phyloP scores from a whole-genome alignment of 176 grass and related monocot species.

The Musa itinerans region DNA sequence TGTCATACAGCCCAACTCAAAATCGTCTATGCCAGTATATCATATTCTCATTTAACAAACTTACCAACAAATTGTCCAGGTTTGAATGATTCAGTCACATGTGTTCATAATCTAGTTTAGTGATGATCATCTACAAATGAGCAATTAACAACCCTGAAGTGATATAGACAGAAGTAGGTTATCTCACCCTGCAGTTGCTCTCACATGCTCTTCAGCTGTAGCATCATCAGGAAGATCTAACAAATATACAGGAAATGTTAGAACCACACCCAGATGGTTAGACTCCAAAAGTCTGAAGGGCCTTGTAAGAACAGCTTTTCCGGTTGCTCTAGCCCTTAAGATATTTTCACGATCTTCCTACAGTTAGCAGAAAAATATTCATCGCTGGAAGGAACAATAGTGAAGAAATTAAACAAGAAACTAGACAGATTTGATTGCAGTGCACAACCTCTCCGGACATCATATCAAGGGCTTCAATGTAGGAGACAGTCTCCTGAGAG shows the following conservation, averaged over 20 bases:
- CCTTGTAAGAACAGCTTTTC: constrained; percentile 82
- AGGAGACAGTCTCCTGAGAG: constrained; percentile 91
- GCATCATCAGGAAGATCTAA: constrained; percentile 40
- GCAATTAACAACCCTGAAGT: neutral
- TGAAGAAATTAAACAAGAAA: neutral
- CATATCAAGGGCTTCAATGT: constrained; percentile 91
- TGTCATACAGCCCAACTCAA: neutral
- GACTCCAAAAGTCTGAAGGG: constrained; percentile 76
- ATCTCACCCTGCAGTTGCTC: constrained; percentile 78
- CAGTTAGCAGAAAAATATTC: neutral
- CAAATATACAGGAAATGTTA: constrained; percentile 88
- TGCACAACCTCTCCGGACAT: constrained; percentile 41
- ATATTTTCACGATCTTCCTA: constrained; percentile 97
- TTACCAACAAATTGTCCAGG: neutral
- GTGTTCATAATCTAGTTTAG: neutral
- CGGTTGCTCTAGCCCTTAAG: constrained; percentile 55
- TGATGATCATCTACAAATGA: neutral
- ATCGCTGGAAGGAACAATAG: neutral
- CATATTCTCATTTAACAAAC: neutral
- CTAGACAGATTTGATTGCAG: neutral
- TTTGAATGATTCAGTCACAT: neutral
- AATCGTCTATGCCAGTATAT: too few relatives aligned
- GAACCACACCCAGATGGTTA: constrained; percentile 79
- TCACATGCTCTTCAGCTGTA: constrained; percentile 55
- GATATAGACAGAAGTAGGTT: neutral